These are phyloP conservation scores for Trypanosoma mega DNA, from an alignment of 208 protist species.

Conservation along the genomic window DNA sequence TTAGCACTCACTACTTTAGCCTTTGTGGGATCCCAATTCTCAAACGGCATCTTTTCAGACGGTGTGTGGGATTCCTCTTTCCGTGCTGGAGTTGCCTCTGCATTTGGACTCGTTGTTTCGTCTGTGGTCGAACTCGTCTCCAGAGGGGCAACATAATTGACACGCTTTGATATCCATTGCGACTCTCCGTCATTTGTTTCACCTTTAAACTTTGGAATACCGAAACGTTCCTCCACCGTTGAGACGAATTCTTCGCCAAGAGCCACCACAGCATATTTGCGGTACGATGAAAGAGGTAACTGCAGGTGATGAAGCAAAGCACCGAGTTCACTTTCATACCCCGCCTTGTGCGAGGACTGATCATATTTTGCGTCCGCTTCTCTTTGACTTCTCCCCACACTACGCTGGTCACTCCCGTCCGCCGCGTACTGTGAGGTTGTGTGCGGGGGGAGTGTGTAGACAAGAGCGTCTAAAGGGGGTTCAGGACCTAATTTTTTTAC, in stretches of 20 bases:
- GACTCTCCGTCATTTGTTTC: not conserved
- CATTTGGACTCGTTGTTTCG: too few species aligned
- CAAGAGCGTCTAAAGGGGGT: not conserved
- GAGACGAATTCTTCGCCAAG: conserved; percentile 18
- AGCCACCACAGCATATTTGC: conserved; percentile 3
- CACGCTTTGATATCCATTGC: too few species aligned
- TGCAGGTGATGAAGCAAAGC: conserved; percentile 2
- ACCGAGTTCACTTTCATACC: not conserved
- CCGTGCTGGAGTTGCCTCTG: too few species aligned
- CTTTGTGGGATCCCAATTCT: not conserved
- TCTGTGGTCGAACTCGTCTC: too few species aligned
- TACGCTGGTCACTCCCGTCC: not conserved
- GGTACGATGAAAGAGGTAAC: conserved; percentile 14
- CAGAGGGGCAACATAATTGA: too few species aligned
- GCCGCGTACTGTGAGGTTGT: not conserved
- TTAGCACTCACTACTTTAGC: conserved; percentile 15
- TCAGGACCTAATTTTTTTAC: conserved; percentile 28
- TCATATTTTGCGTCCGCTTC: not conserved
- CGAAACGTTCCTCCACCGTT: conserved; percentile 5
- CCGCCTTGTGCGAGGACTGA: too few species aligned
- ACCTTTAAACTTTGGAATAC: conserved; percentile 3
- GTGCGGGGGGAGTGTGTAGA: not conserved
- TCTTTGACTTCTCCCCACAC: not conserved
- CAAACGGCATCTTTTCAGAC: too few species aligned
- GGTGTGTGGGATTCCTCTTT: too few species aligned